phyloP scores from a whole-genome alignment of 805 yeast genomes.

The Candida glaebosa region DNA sequence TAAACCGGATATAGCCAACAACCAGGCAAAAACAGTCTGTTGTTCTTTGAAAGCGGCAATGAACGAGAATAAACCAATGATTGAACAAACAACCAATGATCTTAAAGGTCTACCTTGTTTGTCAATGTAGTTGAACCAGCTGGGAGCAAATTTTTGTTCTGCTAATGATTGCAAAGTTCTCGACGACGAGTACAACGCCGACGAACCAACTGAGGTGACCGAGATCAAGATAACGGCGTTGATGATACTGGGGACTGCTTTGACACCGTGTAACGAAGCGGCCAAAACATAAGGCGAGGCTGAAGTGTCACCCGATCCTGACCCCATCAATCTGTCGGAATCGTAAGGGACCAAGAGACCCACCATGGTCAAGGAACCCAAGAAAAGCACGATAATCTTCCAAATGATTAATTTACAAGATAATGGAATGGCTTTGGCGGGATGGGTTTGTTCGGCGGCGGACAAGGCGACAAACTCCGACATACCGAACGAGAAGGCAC shows the following conservation, averaged over 20 bases:
- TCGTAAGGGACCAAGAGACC: constrained; percentile 38
- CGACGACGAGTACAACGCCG: constrained; percentile 41
- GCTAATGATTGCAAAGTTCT: constrained; percentile 41
- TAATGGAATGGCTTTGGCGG: constrained; percentile 36
- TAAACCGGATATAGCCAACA: constrained; percentile 40
- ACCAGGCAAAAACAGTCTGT: constrained; percentile 39
- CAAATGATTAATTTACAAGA: constrained; percentile 40
- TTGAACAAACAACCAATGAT: constrained; percentile 30
- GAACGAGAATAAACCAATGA: constrained; percentile 35
- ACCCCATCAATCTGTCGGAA: constrained; percentile 32
- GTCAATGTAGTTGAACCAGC: constrained; percentile 37
- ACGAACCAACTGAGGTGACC: constrained; percentile 41
- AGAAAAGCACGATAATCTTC: constrained; percentile 35
- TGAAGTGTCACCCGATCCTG: constrained; percentile 26
- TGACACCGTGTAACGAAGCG: constrained; percentile 37
- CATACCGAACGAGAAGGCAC: constrained; percentile 40
- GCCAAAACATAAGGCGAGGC: constrained; percentile 44
- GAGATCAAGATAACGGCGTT: constrained; percentile 39
- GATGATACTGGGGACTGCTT: constrained; percentile 38
- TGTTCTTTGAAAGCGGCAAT: constrained; percentile 40
- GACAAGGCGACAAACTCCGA: constrained; percentile 39
- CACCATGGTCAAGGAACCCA: constrained; percentile 37
- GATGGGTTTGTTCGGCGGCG: constrained; percentile 38
- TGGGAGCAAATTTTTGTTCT: constrained; percentile 41
- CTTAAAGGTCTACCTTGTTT: constrained; percentile 40